Conservation (phyloP, 768 basidiomycete species). For the Rhizopogon vinicolor region DNA sequence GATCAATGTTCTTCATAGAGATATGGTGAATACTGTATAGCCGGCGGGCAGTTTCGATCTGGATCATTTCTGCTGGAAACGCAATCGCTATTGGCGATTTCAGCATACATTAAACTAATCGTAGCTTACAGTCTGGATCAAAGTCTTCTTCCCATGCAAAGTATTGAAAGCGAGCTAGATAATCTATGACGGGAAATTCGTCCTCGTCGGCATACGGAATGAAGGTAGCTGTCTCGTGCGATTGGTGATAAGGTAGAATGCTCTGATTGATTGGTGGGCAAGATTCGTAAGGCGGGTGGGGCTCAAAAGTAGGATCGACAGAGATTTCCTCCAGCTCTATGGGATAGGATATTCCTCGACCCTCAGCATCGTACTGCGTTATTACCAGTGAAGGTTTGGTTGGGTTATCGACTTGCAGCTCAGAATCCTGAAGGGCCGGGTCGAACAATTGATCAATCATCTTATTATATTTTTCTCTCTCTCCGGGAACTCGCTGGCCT, state of each 20-base stretch:
- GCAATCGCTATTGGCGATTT: neutral
- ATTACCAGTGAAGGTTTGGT: neutral
- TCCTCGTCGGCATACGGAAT: slow-evolving; percentile 46
- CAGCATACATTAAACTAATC: neutral
- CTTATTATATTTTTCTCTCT: neutral
- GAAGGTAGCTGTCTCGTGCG: slow-evolving; percentile 21
- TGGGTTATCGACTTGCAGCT: neutral
- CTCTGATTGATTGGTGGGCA: slow-evolving; percentile 41
- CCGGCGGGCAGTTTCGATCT: slow-evolving; percentile 38
- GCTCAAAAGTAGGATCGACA: slow-evolving; percentile 6
- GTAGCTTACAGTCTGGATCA: slow-evolving; percentile 45
- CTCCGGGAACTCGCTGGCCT: neutral
- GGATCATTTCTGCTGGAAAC: slow-evolving; percentile 42
- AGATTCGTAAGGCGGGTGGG: slow-evolving; percentile 36
- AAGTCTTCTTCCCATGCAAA: slow-evolving; percentile 36
- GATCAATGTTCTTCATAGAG: slow-evolving; percentile 32
- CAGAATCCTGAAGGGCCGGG: neutral
- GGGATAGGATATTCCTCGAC: neutral
- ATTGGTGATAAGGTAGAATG: slow-evolving; percentile 7
- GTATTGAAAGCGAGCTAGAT: slow-evolving; percentile 21
- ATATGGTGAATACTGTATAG: slow-evolving; percentile 29
- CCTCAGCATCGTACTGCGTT: slow-evolving; percentile 4
- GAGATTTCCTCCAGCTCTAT: slow-evolving; percentile 12
- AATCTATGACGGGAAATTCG: slow-evolving; percentile 25
- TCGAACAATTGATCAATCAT: neutral